Conservation (phyloP, 2,329 filamentous ascomycete genomes). For the Lachnellula willkommii region DNA sequence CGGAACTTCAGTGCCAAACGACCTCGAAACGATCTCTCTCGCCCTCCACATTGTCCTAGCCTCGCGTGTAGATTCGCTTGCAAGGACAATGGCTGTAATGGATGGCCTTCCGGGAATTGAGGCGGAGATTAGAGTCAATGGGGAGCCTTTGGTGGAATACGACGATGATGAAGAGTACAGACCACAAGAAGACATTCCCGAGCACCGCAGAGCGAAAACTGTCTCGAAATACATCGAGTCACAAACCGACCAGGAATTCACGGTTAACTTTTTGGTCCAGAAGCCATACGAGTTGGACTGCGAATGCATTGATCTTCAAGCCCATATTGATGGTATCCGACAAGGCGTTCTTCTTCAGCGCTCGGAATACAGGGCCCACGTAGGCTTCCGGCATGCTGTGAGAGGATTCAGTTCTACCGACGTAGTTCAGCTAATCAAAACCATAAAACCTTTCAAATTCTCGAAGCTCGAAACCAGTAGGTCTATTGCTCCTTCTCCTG, state of each 20-base stretch:
- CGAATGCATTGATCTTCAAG: not conserved
- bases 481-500: not conserved
- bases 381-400: no score
- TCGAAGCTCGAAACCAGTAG: not conserved
- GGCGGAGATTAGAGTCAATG: not conserved
- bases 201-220: not conserved
- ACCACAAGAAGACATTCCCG: not conserved
- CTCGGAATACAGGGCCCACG: no score
- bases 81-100: slow-evolving; percentile 1
- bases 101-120: slow-evolving; percentile 1
- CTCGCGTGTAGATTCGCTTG: no score
- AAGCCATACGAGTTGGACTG: not conserved
- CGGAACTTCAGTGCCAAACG: no score
- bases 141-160: not conserved
- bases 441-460: not conserved
- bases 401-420: no score
- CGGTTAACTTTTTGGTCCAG: not conserved
- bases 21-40: no score
- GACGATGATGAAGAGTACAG: not conserved
- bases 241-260: not conserved
- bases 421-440: not conserved
- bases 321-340: not conserved
- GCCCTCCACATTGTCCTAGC: no score
- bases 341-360: no score
- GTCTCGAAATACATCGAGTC: slow-evolving; percentile 3